phyloP scores from a whole-genome alignment of 2,329 filamentous ascomycete species.

The Stachybotrys chlorohalonatus region DNA sequence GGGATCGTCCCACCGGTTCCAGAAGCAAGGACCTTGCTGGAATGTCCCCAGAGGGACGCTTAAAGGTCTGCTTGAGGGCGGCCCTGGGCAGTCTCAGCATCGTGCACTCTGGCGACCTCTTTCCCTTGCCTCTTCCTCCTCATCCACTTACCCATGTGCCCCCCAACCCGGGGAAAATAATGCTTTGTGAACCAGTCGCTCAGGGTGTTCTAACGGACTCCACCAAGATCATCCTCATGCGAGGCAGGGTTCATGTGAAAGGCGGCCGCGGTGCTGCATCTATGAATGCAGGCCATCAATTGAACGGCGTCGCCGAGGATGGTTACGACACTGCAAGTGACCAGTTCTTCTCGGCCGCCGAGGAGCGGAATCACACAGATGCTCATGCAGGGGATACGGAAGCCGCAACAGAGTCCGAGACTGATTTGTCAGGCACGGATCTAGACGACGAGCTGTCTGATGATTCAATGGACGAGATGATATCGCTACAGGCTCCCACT shows the following conservation, averaged over 20 bases:
- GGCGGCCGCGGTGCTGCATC: slow-evolving; percentile 36
- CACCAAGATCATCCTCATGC: slow-evolving; percentile 77
- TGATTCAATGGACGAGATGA: slow-evolving; percentile 88
- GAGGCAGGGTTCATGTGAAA: slow-evolving; percentile 48
- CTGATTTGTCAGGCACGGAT: slow-evolving; percentile 53
- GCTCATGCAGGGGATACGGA: slow-evolving; percentile 50
- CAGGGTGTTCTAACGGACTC: slow-evolving; percentile 71
- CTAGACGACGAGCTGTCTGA: slow-evolving; percentile 74
- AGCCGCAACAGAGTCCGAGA: slow-evolving; percentile 50
- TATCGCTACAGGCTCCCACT: slow-evolving; percentile 73
- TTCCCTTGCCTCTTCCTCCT: slow-evolving; percentile 66
- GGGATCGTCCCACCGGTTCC: slow-evolving; percentile 40
- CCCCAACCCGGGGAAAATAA: slow-evolving; percentile 76
- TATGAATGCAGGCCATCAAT: slow-evolving; percentile 27
- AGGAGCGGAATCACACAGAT: slow-evolving; percentile 60
- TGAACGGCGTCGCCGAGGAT: slow-evolving; percentile 51
- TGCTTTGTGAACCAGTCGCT: slow-evolving; percentile 88
- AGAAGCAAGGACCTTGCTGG: slow-evolving; percentile 28
- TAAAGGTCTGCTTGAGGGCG: slow-evolving; percentile 61
- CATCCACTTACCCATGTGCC: slow-evolving; percentile 83
- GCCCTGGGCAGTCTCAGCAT: slow-evolving; percentile 66
- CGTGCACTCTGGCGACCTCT: slow-evolving; percentile 75
- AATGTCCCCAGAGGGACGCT: slow-evolving; percentile 41
- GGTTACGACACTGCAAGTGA: slow-evolving; percentile 83
- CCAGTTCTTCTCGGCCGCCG: slow-evolving; percentile 85